Percentiles rank a stretch among this genome's conserved stretches.
phyloP scores from a whole-genome alignment of 768 basidiomycete genomes.

The Trametes cinnabarina region DNA sequence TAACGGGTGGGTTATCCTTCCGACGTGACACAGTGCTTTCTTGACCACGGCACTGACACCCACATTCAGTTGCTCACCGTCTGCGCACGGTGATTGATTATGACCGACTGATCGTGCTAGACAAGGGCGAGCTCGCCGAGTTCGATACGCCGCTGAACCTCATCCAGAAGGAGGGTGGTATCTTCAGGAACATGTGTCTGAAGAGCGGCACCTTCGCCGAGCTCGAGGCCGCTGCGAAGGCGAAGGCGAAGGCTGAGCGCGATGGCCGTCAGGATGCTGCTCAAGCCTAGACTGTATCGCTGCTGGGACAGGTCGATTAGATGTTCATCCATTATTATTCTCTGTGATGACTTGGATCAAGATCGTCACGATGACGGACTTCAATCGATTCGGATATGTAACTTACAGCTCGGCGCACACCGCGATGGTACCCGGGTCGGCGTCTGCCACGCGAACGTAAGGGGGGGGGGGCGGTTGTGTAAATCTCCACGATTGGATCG shows the following conservation, averaged over 20 bases:
- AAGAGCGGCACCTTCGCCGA: slow-evolving; percentile 65
- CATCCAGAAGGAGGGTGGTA: slow-evolving; percentile 44
- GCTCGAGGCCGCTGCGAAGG: slow-evolving; percentile 57
- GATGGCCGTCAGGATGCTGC: slow-evolving; percentile 2
- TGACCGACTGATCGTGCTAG: slow-evolving; percentile 75
- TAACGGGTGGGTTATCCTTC: slow-evolving; percentile 54
- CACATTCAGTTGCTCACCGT: slow-evolving; percentile 62
- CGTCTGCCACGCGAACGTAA: no score
- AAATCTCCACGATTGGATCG: no score
- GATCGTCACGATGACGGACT: no score
- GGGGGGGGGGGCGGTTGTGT: no score
- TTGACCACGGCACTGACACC: slow-evolving; percentile 1
- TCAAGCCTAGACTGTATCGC: neutral
- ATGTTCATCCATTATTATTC: no score
- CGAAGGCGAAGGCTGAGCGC: slow-evolving; percentile 36
- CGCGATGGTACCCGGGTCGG: no score
- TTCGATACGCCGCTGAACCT: slow-evolving; percentile 54
- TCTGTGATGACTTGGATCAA: no score
- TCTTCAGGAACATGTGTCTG: slow-evolving; percentile 52
- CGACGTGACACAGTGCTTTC: neutral
- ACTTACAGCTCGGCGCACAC: no score
- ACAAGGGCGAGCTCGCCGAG: slow-evolving; percentile 53
- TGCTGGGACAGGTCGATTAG: no score
- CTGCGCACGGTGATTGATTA: slow-evolving; percentile 80
- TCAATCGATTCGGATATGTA: no score